Conservation (phyloP, 495 filamentous ascomycete species). For the Aspergillus kassunensis region DNA sequence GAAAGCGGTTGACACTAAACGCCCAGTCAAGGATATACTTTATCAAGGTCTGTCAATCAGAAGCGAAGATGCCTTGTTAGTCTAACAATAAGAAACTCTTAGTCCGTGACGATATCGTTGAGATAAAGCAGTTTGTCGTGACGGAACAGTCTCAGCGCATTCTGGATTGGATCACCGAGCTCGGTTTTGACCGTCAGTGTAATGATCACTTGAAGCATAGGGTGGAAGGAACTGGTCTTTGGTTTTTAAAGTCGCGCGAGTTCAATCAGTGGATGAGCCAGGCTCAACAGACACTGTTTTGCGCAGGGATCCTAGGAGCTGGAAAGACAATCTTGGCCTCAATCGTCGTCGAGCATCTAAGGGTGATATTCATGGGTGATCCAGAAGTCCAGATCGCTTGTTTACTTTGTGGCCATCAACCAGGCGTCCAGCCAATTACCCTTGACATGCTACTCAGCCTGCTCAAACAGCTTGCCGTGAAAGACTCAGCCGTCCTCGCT, state of each 20-base stretch:
- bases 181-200: constrained; percentile 12
- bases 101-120: neutral
- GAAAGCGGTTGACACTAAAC: too few species aligned
- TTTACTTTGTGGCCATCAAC: neutral
- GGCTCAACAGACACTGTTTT: constrained; percentile 35
- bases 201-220: too few species aligned
- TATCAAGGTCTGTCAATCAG: too few species aligned
- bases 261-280: constrained; percentile 31
- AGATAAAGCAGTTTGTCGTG: neutral
- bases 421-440: neutral
- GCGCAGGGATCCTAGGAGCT: constrained; percentile 39
- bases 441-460: neutral
- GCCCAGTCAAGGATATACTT: too few species aligned
- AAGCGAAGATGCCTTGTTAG: too few species aligned
- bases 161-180: constrained; percentile 18
- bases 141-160: neutral
- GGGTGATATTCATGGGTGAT: too few species aligned
- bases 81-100: neutral
- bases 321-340: constrained; percentile 40
- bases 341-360: constrained; percentile 31
- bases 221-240: constrained; percentile 33
- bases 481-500: neutral
- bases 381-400: too few species aligned
- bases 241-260: constrained; percentile 36
- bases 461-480: constrained; percentile 1